Percentiles rank a stretch among this genome's conserved stretches.
phyloP scores from a whole-genome alignment of 331 rosid genomes.

The Pyracantha coccinea region DNA sequence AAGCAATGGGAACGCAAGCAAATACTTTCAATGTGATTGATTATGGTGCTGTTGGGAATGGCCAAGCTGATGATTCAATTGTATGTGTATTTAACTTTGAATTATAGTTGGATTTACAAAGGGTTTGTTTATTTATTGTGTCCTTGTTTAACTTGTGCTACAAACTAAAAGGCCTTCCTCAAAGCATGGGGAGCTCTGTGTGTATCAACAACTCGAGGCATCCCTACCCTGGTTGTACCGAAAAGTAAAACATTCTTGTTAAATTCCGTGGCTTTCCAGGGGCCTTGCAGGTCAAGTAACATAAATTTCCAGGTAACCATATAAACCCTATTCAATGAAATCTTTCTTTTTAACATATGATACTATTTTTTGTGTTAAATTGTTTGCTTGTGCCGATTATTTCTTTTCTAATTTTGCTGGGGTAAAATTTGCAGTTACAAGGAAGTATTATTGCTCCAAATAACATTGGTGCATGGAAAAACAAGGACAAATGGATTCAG shows the following conservation, averaged over 20 bases:
- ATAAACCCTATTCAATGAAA: no score
- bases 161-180: slow-evolving; percentile 33
- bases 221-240: slow-evolving; percentile 28
- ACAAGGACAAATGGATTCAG: slow-evolving; percentile 15
- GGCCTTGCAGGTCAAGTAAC: slow-evolving; percentile 40
- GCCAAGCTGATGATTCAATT: slow-evolving; percentile 35
- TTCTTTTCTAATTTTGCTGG: background rate
- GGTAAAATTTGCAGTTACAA: slow-evolving; percentile 16
- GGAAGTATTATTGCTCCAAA: slow-evolving; percentile 36
- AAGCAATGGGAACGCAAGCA: background rate
- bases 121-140: background rate
- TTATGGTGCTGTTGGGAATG: slow-evolving; percentile 46
- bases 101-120: background rate
- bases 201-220: slow-evolving; percentile 15
- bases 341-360: background rate
- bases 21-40: slow-evolving; percentile 25
- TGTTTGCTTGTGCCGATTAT: background rate
- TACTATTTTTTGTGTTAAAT: no score
- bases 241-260: slow-evolving; percentile 26
- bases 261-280: slow-evolving; percentile 27
- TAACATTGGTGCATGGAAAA: slow-evolving; percentile 14
- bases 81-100: slow-evolving; percentile 4
- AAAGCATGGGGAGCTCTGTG: slow-evolving; percentile 47
- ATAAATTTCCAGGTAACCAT: slow-evolving; percentile 23
- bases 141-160: background rate